These are phyloP conservation scores for Epichloe coenophiala DNA, from an alignment of 2,329 filamentous ascomycete genomes.

Conservation along the genomic window DNA sequence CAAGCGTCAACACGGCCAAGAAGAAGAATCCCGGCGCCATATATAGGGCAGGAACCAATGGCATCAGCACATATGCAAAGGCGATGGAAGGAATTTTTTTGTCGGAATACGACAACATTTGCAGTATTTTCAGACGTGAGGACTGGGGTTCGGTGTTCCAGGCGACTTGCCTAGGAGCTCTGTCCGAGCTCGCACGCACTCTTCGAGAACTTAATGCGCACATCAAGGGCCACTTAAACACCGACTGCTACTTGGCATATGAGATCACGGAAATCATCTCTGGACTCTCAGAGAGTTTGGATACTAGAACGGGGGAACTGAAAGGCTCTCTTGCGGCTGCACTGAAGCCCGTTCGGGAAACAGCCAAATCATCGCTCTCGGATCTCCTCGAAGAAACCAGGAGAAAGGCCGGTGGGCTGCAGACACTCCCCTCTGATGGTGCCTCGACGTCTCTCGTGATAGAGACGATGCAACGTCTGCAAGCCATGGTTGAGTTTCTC, in stretches of 20 bases:
- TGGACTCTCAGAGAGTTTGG: constrained; percentile 63
- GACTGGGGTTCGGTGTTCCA: constrained; percentile 74
- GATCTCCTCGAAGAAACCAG: constrained; percentile 77
- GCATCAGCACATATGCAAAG: constrained; percentile 77
- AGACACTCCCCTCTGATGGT: constrained; percentile 63
- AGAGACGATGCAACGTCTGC: constrained; percentile 75
- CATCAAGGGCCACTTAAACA: constrained; percentile 72
- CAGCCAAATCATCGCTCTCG: constrained; percentile 71
- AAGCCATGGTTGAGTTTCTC: constrained; percentile 77
- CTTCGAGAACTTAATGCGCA: constrained; percentile 80
- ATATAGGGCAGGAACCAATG: constrained; percentile 80
- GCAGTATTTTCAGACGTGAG: constrained; percentile 70
- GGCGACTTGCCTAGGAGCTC: constrained; percentile 61
- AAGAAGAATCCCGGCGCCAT: constrained; percentile 70
- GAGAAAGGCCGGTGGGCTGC: constrained; percentile 50
- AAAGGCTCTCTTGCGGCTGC: constrained; percentile 74
- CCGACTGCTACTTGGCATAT: constrained; percentile 89
- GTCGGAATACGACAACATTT: constrained; percentile 84
- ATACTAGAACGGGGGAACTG: constrained; percentile 76
- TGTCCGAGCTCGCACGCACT: constrained; percentile 75
- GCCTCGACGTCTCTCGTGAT: constrained; percentile 63
- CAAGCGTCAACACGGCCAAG: constrained; percentile 71
- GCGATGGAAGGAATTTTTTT: constrained; percentile 78
- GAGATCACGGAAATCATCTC: constrained; percentile 89
- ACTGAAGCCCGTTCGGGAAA: constrained; percentile 80